Evolutionary conservation across 805 yeast species (phyloP), one percentile per base, ranked within the genome.

Genomic region (Candida tallmaniae): DNA sequence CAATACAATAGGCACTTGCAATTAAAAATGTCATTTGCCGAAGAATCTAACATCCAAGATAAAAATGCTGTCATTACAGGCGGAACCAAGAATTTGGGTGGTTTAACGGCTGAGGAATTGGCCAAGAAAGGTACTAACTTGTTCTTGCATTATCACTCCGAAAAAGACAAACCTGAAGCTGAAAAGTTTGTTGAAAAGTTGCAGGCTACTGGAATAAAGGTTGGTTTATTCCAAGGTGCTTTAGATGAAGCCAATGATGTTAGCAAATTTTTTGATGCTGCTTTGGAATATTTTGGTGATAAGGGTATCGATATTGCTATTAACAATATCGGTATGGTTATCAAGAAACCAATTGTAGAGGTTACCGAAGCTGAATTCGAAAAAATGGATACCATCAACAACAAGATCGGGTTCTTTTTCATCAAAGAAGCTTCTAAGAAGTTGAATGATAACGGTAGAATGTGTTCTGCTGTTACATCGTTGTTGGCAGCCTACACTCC

Each of bases 281-380:
- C 78, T 6, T n/a, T n/a, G n/a, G 59, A 60, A 34, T 39, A 51
- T 10, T 53, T 58, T 26, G 69, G 76, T 37, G 81, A 80, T 23
- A 55, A 54, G 1, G 47, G 47, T 4, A 59, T 76, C 42, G 83
- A 80, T 46, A 66, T 74, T 49, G 85, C 84, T n/a, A 64, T 80
- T 46, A 78, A 78, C 59, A 78, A 76, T 44, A 79, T 78, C 25
- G 86, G 86, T 34, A 74, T 58, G 67, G 85, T 80, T 15, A 60
- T 79, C 53, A 78, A 79, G 64, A 80, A 79, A 51, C 73, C 76
- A 23, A 46, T 78, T 32, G 57, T 56, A 22, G 77, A 76, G n/a
- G 60, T 70, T 38, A 39, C 73, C n/a, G 68, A 73, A 35, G 64
- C 57, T 19, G 85, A 80, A 48, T 80, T 60, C 47, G 81, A 76